phyloP scores from a whole-genome alignment of 148 eudicot species.

The Vaccinium vitisidaea region DNA sequence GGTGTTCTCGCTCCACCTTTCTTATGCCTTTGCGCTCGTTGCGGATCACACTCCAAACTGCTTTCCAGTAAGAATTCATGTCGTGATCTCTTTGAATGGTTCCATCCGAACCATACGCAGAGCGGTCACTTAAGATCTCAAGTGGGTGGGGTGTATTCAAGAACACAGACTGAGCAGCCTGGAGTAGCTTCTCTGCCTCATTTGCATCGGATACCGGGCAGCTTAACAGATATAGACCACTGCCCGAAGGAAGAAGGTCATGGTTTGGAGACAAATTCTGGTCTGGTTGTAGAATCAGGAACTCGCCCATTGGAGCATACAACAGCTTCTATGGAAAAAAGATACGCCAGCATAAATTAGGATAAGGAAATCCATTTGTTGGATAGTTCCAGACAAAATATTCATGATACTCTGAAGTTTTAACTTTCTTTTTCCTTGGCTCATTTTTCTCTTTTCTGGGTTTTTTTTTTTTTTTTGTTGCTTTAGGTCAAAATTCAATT shows the following conservation, averaged over 20 bases:
- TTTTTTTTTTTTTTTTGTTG: not conserved
- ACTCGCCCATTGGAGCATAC: slow-evolving; percentile 93
- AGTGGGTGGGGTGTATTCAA: slow-evolving; percentile 91
- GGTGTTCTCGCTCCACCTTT: slow-evolving; percentile 50
- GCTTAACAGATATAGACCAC: slow-evolving; percentile 70
- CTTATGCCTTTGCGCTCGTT: slow-evolving; percentile 61
- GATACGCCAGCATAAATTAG: not conserved
- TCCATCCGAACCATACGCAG: slow-evolving; percentile 84
- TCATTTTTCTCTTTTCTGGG: not conserved
- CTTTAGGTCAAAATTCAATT: not conserved
- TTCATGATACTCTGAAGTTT: not conserved
- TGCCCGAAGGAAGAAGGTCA: slow-evolving; percentile 80
- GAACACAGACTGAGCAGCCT: slow-evolving; percentile 62
- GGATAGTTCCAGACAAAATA: not conserved
- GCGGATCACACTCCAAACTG: slow-evolving; percentile 59
- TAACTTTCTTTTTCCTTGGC: not conserved
- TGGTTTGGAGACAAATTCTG: slow-evolving; percentile 77
- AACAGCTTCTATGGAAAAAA: slow-evolving; percentile 54
- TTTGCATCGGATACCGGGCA: slow-evolving; percentile 33
- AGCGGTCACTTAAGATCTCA: slow-evolving; percentile 83
- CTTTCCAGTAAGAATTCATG: slow-evolving; percentile 72
- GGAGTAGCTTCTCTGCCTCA: slow-evolving; percentile 60
- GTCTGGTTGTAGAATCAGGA: slow-evolving; percentile 87
- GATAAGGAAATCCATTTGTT: not conserved
- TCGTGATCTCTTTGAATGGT: slow-evolving; percentile 82